Evolutionary conservation across 2,329 filamentous ascomycete species (phyloP), one percentile per base, ranked within the genome.

Genomic region (Ceratocystis alfenasii): DNA sequence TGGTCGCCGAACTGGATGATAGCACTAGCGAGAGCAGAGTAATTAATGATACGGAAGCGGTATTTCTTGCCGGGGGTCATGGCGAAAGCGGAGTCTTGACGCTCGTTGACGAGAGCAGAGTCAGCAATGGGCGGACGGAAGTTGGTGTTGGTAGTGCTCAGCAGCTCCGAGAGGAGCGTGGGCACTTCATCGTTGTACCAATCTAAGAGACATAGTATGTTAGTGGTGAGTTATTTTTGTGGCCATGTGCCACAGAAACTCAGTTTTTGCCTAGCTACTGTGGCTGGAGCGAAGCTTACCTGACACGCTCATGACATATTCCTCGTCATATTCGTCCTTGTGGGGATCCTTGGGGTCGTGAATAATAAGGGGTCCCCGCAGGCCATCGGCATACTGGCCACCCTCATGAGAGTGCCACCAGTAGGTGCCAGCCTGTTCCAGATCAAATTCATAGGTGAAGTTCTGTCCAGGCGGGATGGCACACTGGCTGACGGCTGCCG

Each of bases 181-280:
- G 76, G 75, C 75, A 83, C 81, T 69, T 83, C 74, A 22, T 79
- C 74, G 68, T 85, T 81, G 70, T 85, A 84, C 82, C 83, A 85
- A 69, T 85, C 83, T 69, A 30, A 33, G 57, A 10, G 36, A 33
- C 17, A 36, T 30, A 15, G 46, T 36, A 12, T 53, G 17, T 28
- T 48, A 22, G n/a, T 59, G 30, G 22, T 8, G 25, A 45, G 45
- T 36, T 44, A 12, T 63, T 3, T 36, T 7, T 22, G 20, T 30
- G 44, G 22, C 8, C 17, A 33, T 28, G n/a, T 25, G 2, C 3
- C 7, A 41, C 10, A n/a, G 33, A 22, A 41, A 5, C 44, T 5
- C 5, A 15, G 20, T 41, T 25, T 22, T 12, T 50, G 30, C 8
- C 60, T 62, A 25, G 20, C 36, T 48, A 7, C 17, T 1, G 33